These are phyloP conservation scores for Auxenochlorella pyrenoidosa DNA, from an alignment of 139 green algal genomes.

Conservation along the genomic window DNA sequence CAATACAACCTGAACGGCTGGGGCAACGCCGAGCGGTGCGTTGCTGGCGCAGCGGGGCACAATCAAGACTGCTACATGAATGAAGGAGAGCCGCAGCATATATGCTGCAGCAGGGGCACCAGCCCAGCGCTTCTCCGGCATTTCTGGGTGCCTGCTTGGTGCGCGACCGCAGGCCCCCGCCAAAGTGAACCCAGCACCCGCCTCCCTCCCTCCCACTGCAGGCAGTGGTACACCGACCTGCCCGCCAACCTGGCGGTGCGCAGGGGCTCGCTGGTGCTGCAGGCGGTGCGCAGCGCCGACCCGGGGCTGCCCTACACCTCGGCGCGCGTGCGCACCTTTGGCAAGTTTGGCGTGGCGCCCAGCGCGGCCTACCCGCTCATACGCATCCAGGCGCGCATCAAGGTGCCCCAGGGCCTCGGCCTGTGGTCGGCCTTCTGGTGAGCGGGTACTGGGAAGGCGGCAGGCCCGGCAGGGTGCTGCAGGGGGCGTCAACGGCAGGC, in stretches of 20 bases:
- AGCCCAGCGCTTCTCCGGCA: neutral
- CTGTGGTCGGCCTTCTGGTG: conserved; percentile 58
- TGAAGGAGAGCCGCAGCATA: too few species aligned
- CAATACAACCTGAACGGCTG: conserved; percentile 14
- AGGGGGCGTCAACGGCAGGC: too few species aligned
- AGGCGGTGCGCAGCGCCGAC: neutral
- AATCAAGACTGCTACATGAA: too few species aligned
- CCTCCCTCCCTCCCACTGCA: neutral
- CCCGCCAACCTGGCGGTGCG: neutral
- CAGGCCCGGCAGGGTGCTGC: too few species aligned
- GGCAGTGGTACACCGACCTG: conserved; percentile 24
- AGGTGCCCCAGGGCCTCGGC: conserved; percentile 34
- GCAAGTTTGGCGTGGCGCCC: neutral
- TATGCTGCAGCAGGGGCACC: too few species aligned
- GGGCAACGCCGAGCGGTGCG: conserved; percentile 18
- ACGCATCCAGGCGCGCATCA: conserved; percentile 20
- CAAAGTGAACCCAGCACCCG: too few species aligned
- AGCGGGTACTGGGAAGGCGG: neutral
- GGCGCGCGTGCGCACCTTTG: neutral
- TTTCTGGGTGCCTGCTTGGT: neutral
- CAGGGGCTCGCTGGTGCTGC: conserved; percentile 1
- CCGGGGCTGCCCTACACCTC: neutral
- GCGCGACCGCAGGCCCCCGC: neutral
- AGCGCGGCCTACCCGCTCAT: neutral
- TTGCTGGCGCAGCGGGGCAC: neutral